Evolutionary conservation across 1,284 basidiomycete genomes (phyloP).

Genomic region (Sutorius eximius): DNA sequence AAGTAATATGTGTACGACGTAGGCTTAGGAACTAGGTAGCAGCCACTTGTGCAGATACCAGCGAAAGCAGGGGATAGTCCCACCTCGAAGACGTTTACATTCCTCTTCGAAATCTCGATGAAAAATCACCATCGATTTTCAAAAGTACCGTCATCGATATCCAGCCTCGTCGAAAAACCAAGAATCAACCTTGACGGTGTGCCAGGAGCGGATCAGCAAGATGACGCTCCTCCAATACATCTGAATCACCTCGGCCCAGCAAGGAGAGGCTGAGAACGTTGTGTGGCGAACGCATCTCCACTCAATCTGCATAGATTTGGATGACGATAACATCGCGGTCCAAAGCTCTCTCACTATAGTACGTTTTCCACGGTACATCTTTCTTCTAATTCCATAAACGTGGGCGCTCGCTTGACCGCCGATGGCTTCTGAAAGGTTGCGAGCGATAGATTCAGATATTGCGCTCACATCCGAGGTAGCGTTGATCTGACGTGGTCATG

Average conservation of each 20-base stretch:
- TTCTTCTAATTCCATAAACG: slow-evolving; percentile 11
- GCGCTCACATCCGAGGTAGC: slow-evolving; percentile 49
- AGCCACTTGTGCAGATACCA: no score
- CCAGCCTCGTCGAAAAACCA: no score
- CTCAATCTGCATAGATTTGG: no score
- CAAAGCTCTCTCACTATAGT: neutral
- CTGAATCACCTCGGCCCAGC: neutral
- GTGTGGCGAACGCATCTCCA: neutral
- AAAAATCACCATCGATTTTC: no score
- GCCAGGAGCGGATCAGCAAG: neutral
- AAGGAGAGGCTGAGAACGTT: neutral
- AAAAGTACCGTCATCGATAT: no score
- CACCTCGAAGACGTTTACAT: slow-evolving; percentile 73
- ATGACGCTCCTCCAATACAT: neutral
- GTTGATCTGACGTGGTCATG: slow-evolving; percentile 43
- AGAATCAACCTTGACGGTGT: no score
- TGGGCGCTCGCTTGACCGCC: slow-evolving; percentile 8
- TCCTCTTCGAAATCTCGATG: slow-evolving; percentile 55
- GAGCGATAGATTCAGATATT: slow-evolving; percentile 43
- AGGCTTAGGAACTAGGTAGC: no score
- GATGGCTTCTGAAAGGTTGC: slow-evolving; percentile 33
- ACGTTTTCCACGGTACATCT: neutral
- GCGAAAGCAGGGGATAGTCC: slow-evolving; percentile 64
- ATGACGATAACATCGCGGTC: neutral
- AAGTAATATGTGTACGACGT: no score